Evolutionary conservation across 805 yeast genomes (phyloP).

Genomic region (Wickerhamomyces strasburgensis): DNA sequence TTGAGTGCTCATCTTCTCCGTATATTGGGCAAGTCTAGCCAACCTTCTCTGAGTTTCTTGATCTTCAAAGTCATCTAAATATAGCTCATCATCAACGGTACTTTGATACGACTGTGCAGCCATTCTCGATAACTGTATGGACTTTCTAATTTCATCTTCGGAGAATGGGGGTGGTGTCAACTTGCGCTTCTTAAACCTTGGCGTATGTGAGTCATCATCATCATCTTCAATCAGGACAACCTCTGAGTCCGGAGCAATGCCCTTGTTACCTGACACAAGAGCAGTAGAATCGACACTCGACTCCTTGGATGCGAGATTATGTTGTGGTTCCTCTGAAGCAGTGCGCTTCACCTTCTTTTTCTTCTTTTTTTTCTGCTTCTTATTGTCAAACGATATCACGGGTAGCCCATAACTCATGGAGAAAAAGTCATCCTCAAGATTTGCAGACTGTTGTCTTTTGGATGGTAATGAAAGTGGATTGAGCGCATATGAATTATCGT

Average conservation of each 20-base stretch:
- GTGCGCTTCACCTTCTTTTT: conserved; percentile 10
- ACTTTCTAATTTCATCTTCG: conserved; percentile 8
- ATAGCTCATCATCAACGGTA: neutral
- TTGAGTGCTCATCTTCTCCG: conserved; percentile 1
- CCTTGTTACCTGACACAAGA: neutral
- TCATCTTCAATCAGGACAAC: neutral
- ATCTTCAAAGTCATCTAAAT: conserved; percentile 9
- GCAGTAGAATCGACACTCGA: neutral
- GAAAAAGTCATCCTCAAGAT: conserved; percentile 26
- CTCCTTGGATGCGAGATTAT: neutral
- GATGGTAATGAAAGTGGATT: no score
- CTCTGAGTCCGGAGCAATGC: neutral
- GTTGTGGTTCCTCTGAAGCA: neutral
- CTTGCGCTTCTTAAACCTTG: neutral
- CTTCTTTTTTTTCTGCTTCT: conserved; percentile 19
- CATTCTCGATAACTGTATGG: no score
- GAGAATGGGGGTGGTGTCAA: conserved; percentile 16
- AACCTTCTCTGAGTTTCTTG: conserved; percentile 2
- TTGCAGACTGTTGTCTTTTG: neutral
- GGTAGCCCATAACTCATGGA: conserved; percentile 13
- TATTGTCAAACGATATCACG: conserved; percentile 3
- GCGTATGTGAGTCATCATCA: neutral
- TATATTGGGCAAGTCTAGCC: neutral
- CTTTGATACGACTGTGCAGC: no score
- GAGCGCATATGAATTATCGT: no score